A percentile compares a stretch with the other conserved stretches of the same genome.
Conservation (phyloP, 1,284 basidiomycete genomes). For the Moesziomyces parantarcticus region DNA sequence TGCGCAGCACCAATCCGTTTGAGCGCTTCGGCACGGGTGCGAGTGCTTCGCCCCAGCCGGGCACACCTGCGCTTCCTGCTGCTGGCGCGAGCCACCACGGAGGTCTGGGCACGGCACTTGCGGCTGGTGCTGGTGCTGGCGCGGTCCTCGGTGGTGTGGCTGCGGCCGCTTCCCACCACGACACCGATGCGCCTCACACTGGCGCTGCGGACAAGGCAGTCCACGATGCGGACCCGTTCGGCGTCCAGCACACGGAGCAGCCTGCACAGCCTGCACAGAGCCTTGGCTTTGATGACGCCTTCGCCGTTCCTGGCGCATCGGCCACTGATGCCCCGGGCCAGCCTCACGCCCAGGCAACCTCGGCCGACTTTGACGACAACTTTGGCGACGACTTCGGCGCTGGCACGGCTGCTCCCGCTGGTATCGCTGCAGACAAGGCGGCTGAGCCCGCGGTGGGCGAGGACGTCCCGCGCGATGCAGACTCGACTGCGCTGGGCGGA, state of each 20-base stretch:
- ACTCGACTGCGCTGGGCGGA: constrained; percentile 19
- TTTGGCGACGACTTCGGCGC: constrained; percentile 66
- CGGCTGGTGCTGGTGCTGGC: constrained; percentile 60
- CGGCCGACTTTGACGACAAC: constrained; percentile 53
- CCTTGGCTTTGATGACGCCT: constrained; percentile 73
- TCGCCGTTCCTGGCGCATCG: constrained; percentile 70
- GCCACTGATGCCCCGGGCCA: constrained; percentile 57
- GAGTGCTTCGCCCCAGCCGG: constrained; percentile 13
- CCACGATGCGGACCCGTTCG: constrained; percentile 51
- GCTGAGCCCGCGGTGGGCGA: constrained; percentile 42
- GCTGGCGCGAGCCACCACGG: constrained; percentile 9
- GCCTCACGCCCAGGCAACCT: constrained; percentile 6
- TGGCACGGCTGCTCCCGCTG: constrained; percentile 8
- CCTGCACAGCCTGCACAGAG: constrained; percentile 11
- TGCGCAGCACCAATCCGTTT: constrained; percentile 92
- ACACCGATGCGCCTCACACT: neutral
- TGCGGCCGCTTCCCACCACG: constrained; percentile 54
- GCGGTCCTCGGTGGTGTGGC: constrained; percentile 62
- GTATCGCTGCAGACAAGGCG: constrained; percentile 4
- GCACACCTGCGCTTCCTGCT: constrained; percentile 8
- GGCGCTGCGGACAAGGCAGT: constrained; percentile 2
- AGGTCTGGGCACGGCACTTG: constrained; percentile 49
- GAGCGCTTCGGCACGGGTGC: constrained; percentile 73
- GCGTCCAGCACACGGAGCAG: constrained; percentile 23
- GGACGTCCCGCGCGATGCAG: constrained; percentile 16